Conservation (phyloP, 2,329 filamentous ascomycete species). For the Amylocarpus encephaloides region DNA sequence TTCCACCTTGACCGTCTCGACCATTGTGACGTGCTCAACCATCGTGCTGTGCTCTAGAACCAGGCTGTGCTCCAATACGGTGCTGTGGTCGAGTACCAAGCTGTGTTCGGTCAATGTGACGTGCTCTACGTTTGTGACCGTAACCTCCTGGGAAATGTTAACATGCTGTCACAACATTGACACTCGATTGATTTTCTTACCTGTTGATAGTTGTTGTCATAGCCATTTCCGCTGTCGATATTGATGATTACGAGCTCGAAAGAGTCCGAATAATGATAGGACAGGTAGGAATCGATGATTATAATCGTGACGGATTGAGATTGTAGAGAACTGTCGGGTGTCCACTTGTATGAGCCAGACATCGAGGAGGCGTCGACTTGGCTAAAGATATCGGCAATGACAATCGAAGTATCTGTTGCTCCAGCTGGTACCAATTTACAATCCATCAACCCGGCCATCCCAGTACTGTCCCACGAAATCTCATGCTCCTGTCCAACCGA, state of each 20-base stretch:
- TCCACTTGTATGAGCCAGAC: slow-evolving; percentile 20
- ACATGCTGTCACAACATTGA: background rate
- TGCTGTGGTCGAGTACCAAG: too few species aligned
- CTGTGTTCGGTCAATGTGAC: background rate
- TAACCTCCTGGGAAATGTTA: background rate
- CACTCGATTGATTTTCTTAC: background rate
- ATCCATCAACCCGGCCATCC: slow-evolving; percentile 9
- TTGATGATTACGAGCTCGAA: slow-evolving; percentile 4
- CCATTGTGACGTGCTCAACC: background rate
- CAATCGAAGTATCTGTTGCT: slow-evolving; percentile 26
- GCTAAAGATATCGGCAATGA: slow-evolving; percentile 43
- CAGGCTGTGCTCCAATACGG: too few species aligned
- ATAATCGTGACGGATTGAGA: slow-evolving; percentile 13
- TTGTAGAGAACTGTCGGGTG: slow-evolving; percentile 9
- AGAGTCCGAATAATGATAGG: slow-evolving; percentile 7
- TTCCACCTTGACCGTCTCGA: background rate
- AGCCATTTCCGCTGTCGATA: background rate
- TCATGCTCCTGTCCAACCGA: slow-evolving; percentile 6
- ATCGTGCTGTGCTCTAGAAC: background rate
- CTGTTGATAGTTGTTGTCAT: background rate
- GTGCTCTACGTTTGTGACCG: background rate
- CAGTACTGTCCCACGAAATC: slow-evolving; percentile 16
- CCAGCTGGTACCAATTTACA: slow-evolving; percentile 14
- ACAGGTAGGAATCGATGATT: slow-evolving; percentile 14
- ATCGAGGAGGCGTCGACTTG: slow-evolving; percentile 37